These are phyloP conservation scores for Kodamaea hsintzibuensis DNA, from an alignment of 805 yeast species.

Conservation along the genomic window DNA sequence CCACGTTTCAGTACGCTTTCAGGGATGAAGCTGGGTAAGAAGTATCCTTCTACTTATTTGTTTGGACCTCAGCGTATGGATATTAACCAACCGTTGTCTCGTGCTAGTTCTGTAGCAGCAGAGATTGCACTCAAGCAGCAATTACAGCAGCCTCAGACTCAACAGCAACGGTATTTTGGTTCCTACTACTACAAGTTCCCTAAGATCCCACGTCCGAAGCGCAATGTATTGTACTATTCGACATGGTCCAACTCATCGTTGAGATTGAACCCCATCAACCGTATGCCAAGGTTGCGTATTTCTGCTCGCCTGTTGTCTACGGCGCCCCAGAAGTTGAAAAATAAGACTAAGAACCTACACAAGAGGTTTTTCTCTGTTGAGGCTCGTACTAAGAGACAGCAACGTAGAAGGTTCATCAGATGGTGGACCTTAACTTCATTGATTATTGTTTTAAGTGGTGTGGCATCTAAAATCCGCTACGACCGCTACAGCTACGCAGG, in stretches of 20 bases:
- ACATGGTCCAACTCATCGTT: slow-evolving; percentile 38
- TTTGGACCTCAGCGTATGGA: slow-evolving; percentile 41
- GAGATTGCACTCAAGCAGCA: slow-evolving; percentile 27
- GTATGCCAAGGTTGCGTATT: slow-evolving; percentile 22
- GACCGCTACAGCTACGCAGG: slow-evolving; percentile 23
- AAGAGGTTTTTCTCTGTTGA: slow-evolving; percentile 44
- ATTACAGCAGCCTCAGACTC: slow-evolving; percentile 13
- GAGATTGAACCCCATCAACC: slow-evolving; percentile 17
- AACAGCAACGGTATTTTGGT: slow-evolving; percentile 19
- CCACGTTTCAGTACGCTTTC: slow-evolving; percentile 10
- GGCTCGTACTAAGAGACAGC: slow-evolving; percentile 41
- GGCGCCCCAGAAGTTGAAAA: slow-evolving; percentile 38
- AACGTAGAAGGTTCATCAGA: slow-evolving; percentile 41
- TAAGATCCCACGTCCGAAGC: slow-evolving; percentile 56
- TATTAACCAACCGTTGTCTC: slow-evolving; percentile 42
- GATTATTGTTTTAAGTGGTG: slow-evolving; percentile 54
- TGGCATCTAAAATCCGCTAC: slow-evolving; percentile 47
- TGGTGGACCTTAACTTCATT: slow-evolving; percentile 60
- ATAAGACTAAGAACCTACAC: slow-evolving; percentile 37
- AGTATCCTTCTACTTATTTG: slow-evolving; percentile 27
- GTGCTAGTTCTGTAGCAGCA: slow-evolving; percentile 37
- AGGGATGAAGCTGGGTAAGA: slow-evolving; percentile 17
- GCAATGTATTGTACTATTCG: slow-evolving; percentile 53
- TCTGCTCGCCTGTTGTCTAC: slow-evolving; percentile 34
- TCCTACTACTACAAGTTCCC: slow-evolving; percentile 47